Evolutionary conservation across 257 asterid species (phyloP), one percentile per base, ranked within the genome.

Genomic region (Dorcoceras hygrometricum): DNA sequence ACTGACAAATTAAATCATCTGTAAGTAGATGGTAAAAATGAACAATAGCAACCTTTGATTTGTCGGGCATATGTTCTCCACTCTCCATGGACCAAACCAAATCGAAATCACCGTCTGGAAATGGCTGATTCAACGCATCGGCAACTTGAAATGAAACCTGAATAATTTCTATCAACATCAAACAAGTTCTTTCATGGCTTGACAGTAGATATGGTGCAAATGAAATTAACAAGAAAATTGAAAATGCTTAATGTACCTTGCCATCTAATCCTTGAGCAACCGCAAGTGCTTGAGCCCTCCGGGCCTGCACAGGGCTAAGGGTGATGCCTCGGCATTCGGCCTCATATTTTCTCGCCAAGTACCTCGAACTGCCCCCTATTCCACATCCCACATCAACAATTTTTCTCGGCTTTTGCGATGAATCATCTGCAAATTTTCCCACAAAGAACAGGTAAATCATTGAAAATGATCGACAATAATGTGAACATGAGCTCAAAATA

Each of bases 31-130:
- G 55, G 61, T 48, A 20, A 28, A 39, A 28, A 66, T 57, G 31
- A 58, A 66, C 29, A 59, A 9, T 51, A 31, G 18, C 60, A 71
- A 94, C 99, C 96, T 94, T 90, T 58, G 85, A 39, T 77, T 94
- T 94, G 76, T 94, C 86, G 1, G 96, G 99, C 99, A 94, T 94
- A 88, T 94, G 99, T 77, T 94, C 99, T 16, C 97, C 99, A 66
- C 99, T 94, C 86, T 94, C 99, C 99, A 94, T 87, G 69, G 99
- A 94, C 99, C 99, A 90, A 68, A 88, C 96, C 75, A 94, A 48
- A 81, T 94, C 93, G 28, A 87, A 94, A 66, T 87, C 63, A 12
- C 93, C 91, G 77, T 88, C 96, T 8, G 90, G 82, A 78, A 94
- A 94, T 10, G 99, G 99, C 66, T 94, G 99, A 78, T 87, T 86